These are phyloP conservation scores for Calocybe gambosa DNA, from an alignment of 1,284 basidiomycete species.

Conservation along the genomic window DNA sequence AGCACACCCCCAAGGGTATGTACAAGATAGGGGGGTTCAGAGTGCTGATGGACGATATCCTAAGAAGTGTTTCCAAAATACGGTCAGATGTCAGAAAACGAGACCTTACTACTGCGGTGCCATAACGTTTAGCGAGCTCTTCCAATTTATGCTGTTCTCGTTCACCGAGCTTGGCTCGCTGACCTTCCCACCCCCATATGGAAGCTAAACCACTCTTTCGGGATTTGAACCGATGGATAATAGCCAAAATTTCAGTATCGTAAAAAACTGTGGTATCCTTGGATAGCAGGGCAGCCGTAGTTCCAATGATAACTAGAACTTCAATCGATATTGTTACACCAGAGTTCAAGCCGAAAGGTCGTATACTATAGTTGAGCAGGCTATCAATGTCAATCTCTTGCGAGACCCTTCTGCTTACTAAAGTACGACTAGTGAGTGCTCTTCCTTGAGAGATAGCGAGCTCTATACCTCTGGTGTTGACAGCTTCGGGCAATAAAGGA, in stretches of 20 bases:
- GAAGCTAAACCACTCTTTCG: slow-evolving; percentile 57
- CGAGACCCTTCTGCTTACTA: neutral
- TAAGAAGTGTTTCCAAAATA: slow-evolving; percentile 19
- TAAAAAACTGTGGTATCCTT: slow-evolving; percentile 54
- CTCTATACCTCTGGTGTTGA: neutral
- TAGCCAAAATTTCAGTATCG: slow-evolving; percentile 60
- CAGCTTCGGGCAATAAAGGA: neutral
- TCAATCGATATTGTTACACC: slow-evolving; percentile 65
- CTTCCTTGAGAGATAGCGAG: neutral
- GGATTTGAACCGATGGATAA: slow-evolving; percentile 64
- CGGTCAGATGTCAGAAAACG: neutral
- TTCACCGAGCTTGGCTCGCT: slow-evolving; percentile 42
- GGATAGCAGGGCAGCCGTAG: slow-evolving; percentile 37
- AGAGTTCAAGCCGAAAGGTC: slow-evolving; percentile 26
- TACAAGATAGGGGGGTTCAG: slow-evolving; percentile 58
- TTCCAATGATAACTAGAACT: slow-evolving; percentile 51
- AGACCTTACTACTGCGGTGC: slow-evolving; percentile 48
- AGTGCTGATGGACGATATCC: slow-evolving; percentile 50
- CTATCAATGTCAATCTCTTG: slow-evolving; percentile 40
- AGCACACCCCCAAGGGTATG: slow-evolving; percentile 59
- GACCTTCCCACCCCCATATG: slow-evolving; percentile 74
- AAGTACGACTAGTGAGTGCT: neutral
- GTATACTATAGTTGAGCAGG: slow-evolving; percentile 29
- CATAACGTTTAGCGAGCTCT: slow-evolving; percentile 67
- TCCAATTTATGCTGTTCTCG: slow-evolving; percentile 58